These are phyloP conservation scores for Colletotrichum sp. DNA, from an alignment of 2,329 filamentous ascomycete genomes.

Conservation along the genomic window DNA sequence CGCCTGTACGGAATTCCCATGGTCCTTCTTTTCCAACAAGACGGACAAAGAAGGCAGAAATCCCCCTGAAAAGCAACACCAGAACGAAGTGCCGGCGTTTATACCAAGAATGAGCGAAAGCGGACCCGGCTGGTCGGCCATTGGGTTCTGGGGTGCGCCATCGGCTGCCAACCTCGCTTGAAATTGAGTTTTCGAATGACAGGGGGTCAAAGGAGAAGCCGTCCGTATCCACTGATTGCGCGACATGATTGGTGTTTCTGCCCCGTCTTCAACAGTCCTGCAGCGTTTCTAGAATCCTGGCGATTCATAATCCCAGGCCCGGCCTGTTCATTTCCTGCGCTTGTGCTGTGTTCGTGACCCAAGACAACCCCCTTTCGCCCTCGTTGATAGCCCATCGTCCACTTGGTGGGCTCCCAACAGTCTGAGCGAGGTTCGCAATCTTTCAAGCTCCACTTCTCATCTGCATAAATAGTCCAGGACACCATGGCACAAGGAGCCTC, in stretches of 20 bases:
- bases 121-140: background rate
- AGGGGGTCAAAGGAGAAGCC: background rate
- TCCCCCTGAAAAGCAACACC: background rate
- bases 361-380: background rate
- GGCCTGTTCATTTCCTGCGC: background rate
- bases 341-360: background rate
- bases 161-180: background rate
- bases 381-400: background rate
- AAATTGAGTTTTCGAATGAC: background rate
- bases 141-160: background rate
- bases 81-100: constrained; percentile 17
- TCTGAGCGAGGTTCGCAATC: background rate
- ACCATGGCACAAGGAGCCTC: background rate
- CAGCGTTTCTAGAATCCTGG: background rate
- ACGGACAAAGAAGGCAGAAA: background rate
- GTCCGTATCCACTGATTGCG: background rate
- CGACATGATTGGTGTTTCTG: background rate
- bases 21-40: background rate
- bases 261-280: background rate
- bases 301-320: background rate
- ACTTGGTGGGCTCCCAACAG: background rate
- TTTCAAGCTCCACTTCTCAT: background rate
- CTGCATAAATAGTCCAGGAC: background rate
- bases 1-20: constrained; percentile 15
- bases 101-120: constrained; percentile 17